Conservation (phyloP, 371 early-diverging fungal species). For the Syncephalastrum racemosum region DNA sequence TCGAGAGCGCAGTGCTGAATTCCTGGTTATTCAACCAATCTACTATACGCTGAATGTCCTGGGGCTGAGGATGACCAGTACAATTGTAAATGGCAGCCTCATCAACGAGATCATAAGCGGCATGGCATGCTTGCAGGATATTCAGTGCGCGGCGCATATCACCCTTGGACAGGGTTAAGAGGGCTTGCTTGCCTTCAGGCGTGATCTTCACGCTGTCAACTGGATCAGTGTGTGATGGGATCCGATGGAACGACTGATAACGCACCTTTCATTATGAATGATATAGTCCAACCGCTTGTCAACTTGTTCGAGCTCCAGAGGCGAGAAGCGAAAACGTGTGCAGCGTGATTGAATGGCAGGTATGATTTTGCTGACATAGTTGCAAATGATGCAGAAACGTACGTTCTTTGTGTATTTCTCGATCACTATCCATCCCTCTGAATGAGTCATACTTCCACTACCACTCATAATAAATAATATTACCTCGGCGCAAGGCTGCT, state of each 20-base stretch:
- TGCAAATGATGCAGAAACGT: conserved; percentile 98
- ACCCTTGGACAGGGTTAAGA: conserved; percentile 83
- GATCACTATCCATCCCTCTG: conserved; percentile 75
- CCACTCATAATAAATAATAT: no score
- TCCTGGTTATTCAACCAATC: conserved; percentile 78
- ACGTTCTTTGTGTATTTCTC: conserved; percentile 98
- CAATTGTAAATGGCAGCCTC: conserved; percentile 84
- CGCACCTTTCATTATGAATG: conserved; percentile 70
- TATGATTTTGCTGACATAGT: conserved; percentile 97
- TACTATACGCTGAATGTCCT: conserved; percentile 79
- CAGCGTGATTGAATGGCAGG: conserved; percentile 99
- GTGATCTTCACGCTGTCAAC: conserved; percentile 71
- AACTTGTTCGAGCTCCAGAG: conserved; percentile 80
- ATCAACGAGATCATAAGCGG: conserved; percentile 77
- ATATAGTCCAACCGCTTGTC: conserved; percentile 73
- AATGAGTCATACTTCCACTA: no score
- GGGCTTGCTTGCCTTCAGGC: conserved; percentile 76
- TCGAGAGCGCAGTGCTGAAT: conserved; percentile 74
- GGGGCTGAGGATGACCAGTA: conserved; percentile 90
- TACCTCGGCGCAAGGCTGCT: conserved; percentile 92
- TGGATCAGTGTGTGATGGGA: neutral
- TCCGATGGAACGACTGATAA: neutral
- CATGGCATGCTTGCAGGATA: conserved; percentile 89
- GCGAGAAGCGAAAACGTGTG: conserved; percentile 97
- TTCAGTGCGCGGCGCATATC: conserved; percentile 98